phyloP scores from a whole-genome alignment of 2,329 filamentous ascomycete genomes.

The Tolypocladium tropicale region DNA sequence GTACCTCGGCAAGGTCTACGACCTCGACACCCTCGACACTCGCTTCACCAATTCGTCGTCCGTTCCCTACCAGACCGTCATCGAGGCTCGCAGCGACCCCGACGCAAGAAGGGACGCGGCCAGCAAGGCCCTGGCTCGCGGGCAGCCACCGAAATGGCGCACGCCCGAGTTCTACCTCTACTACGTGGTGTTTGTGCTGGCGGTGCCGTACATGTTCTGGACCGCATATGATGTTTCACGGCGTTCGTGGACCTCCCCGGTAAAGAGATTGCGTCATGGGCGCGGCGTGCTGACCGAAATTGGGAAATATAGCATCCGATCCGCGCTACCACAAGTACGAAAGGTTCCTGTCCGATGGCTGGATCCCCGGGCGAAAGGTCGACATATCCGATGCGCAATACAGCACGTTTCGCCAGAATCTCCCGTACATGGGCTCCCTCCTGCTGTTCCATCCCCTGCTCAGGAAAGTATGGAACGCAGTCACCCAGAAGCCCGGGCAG shows the following conservation, averaged over 20 bases:
- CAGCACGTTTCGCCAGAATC: conserved; percentile 69
- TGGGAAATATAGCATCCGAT: conserved; percentile 55
- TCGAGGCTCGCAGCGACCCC: conserved; percentile 39
- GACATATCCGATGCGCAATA: conserved; percentile 91
- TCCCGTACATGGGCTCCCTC: conserved; percentile 69
- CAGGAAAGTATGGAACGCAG: conserved; percentile 58
- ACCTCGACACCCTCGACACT: conserved; percentile 51
- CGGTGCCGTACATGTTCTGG: conserved; percentile 83
- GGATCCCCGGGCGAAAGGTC: conserved; percentile 87
- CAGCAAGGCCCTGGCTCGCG: conserved; percentile 29
- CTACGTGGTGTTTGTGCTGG: conserved; percentile 53
- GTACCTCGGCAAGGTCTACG: conserved; percentile 46
- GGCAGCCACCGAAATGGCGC: conserved; percentile 65
- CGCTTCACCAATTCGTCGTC: conserved; percentile 59
- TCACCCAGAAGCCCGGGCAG: conserved; percentile 27
- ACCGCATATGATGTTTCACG: conserved; percentile 77
- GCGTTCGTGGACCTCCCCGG: conserved; percentile 37
- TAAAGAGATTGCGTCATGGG: not conserved
- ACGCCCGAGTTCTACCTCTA: conserved; percentile 83
- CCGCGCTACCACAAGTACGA: conserved; percentile 71
- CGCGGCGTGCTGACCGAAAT: conserved; percentile 3
- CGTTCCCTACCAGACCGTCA: conserved; percentile 51
- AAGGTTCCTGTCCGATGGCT: conserved; percentile 63
- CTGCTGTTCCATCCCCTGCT: conserved; percentile 71
- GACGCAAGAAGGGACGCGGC: conserved; percentile 18